These are phyloP conservation scores for Xylariaceae sp. DNA, from an alignment of 2,329 filamentous ascomycete genomes.

Conservation along the genomic window DNA sequence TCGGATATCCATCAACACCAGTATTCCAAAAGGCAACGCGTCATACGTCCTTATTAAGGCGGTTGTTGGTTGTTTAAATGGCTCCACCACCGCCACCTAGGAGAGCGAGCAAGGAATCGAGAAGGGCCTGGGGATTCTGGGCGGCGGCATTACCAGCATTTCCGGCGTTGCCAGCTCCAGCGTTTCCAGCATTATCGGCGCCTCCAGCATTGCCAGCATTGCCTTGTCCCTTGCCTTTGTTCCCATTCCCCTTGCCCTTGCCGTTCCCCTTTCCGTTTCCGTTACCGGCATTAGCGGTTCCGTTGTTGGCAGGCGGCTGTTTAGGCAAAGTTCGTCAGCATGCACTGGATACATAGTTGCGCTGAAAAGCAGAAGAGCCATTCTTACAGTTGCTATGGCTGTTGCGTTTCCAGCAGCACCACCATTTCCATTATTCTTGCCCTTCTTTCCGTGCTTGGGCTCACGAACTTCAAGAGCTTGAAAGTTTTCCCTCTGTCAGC, in stretches of 20 bases:
- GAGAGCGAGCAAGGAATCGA: too few relatives aligned
- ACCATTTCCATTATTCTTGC: not conserved
- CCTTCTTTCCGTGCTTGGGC: conserved; percentile 23
- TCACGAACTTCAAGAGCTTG: conserved; percentile 33
- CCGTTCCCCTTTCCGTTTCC: conserved; percentile 3
- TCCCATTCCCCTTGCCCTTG: conserved; percentile 10
- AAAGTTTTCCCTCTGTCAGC: conserved; percentile 8
- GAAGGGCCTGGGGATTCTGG: too few relatives aligned
- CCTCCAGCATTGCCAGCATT: too few relatives aligned
- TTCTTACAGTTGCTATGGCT: conserved; percentile 7
- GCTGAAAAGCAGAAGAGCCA: not conserved
- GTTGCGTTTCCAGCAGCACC: conserved; percentile 9
- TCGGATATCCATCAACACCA: too few relatives aligned
- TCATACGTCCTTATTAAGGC: too few relatives aligned
- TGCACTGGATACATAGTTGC: not conserved
- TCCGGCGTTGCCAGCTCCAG: too few relatives aligned
- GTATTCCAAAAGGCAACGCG: too few relatives aligned
- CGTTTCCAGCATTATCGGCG: too few relatives aligned
- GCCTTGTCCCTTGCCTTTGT: not conserved
- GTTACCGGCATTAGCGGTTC: conserved; percentile 19
- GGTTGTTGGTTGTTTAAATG: too few relatives aligned
- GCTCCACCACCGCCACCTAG: too few relatives aligned
- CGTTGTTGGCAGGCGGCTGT: conserved; percentile 25
- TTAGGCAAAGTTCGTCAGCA: not conserved
- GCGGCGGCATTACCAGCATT: too few relatives aligned